Evolutionary conservation across 495 filamentous ascomycete genomes (phyloP).

Genomic region (Friedmanniomyces endolithicus): DNA sequence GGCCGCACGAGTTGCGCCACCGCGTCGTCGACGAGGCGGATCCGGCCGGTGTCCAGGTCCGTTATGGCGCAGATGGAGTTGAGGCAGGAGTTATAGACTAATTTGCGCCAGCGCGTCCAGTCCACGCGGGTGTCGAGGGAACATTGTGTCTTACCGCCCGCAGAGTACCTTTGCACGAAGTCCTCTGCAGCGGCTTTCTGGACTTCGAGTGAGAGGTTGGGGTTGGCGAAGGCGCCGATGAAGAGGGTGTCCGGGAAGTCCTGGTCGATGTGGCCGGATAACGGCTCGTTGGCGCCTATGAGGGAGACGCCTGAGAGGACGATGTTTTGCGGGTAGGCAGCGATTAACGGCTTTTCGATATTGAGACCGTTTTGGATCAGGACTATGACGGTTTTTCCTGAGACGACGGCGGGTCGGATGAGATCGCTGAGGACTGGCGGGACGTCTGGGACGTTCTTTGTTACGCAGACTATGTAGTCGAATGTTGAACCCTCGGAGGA

Average conservation of each 20-base stretch:
- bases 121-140: slow-evolving; percentile 18
- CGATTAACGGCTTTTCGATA: slow-evolving; percentile 45
- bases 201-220: slow-evolving; percentile 1
- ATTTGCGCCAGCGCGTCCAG: slow-evolving; percentile 26
- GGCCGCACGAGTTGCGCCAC: slow-evolving; percentile 26
- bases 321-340: slow-evolving; percentile 39
- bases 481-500: slow-evolving; percentile 27
- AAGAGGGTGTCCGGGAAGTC: slow-evolving; percentile 23
- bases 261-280: slow-evolving; percentile 30
- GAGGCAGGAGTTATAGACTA: slow-evolving; percentile 28
- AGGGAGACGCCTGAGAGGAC: slow-evolving; percentile 42
- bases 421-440: slow-evolving; percentile 36
- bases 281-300: slow-evolving; percentile 38
- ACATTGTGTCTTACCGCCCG: slow-evolving; percentile 23
- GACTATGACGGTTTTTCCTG: slow-evolving; percentile 39
- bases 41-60: slow-evolving; percentile 35
- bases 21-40: slow-evolving; percentile 23
- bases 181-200: slow-evolving; percentile 14
- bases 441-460: slow-evolving; percentile 43
- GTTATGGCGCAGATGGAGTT: slow-evolving; percentile 32
- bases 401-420: slow-evolving; percentile 40
- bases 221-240: slow-evolving; percentile 26
- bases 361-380: slow-evolving; percentile 53
- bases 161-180: slow-evolving; percentile 25
- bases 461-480: slow-evolving; percentile 50